phyloP scores from a whole-genome alignment of 148 eudicot species.

The Persicaria tinctoria region DNA sequence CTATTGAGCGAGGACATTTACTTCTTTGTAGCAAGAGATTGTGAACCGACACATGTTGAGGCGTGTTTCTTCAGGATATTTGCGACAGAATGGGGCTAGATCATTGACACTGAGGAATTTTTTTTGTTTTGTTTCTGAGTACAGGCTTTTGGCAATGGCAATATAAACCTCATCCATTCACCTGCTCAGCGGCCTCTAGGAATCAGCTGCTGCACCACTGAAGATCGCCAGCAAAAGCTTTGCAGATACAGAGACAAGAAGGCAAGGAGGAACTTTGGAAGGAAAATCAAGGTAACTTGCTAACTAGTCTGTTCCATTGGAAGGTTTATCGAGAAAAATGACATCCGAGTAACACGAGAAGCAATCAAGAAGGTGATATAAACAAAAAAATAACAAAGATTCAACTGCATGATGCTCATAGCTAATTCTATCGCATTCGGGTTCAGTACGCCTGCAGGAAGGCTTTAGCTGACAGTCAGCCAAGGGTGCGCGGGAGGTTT shows the following conservation, averaged over 20 bases:
- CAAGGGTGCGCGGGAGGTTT: slow-evolving; percentile 92
- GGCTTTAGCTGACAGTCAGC: slow-evolving; percentile 95
- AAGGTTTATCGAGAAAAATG: neutral
- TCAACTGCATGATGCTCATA: neutral
- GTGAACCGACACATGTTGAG: too few species aligned
- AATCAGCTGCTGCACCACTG: slow-evolving; percentile 35
- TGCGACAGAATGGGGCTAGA: too few species aligned
- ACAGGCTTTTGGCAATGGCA: slow-evolving; percentile 74
- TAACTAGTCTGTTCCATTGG: neutral
- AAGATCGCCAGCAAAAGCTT: slow-evolving; percentile 78
- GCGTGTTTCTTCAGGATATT: too few species aligned
- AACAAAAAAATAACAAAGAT: too few species aligned
- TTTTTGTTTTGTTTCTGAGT: neutral
- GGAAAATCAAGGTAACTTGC: slow-evolving; percentile 75
- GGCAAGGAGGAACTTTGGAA: slow-evolving; percentile 82
- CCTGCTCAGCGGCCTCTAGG: slow-evolving; percentile 39
- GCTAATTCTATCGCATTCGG: neutral
- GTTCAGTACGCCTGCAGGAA: slow-evolving; percentile 98
- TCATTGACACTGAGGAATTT: neutral
- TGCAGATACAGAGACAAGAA: slow-evolving; percentile 88
- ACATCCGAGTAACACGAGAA: neutral
- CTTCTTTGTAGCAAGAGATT: too few species aligned
- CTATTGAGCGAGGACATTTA: too few species aligned
- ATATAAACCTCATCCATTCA: slow-evolving; percentile 39
- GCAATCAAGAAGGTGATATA: too few species aligned